Base-by-base conservation (phyloP, 177 flowering plant genomes). In the Vitis hybrid region DNA sequence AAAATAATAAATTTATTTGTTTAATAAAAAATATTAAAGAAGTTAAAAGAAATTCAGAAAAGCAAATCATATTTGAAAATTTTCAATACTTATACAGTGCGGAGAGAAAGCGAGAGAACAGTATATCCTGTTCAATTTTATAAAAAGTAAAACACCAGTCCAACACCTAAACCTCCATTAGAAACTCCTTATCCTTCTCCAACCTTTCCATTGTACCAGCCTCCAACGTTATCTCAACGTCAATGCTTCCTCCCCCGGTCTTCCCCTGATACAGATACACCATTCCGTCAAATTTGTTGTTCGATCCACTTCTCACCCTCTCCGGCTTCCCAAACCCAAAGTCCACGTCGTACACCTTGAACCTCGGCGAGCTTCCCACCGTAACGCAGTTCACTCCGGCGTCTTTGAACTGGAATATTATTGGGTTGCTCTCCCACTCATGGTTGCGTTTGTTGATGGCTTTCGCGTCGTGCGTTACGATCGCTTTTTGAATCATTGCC, bases 211-310 rank as follows among this genome's bases (percentile, higher is more conserved):
- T 87, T 1, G 91, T 85, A 2, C 58, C 75, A 21, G 74, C 78
- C 50, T 83, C 91, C 84, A 93, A 84, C 62, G 81, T 88, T 3
- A 91, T 81, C 89, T 93, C 97, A 73, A 89, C 91, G 60, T 93
- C 98, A 50, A 93, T 84, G 72, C 93, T 79, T 65, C 83, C 78
- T 8, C 90, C 94, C 3, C 91, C 97, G 13, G 70, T 76, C 76
- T 81, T 89, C 55, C 90, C 98, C 14, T 73, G 96, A 56, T 93
- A 95, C 80, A 93, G 61, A 76, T 89, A 91, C 74, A 91, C 90
- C 99, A 93, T 95, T 35, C 99, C 99, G 60, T 93, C 99, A 56
- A 93, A 93, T 84, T 89, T 79, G 75, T 95, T 95, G 69, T 90
- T 91, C 4, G 73, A 58, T 2, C 99, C 99, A 59, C 96, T 91